A percentile compares a stretch with the other conserved stretches of the same genome.
Evolutionary conservation across 2,329 filamentous ascomycete genomes (phyloP).

Genomic region (Dactylellina haptotyla): DNA sequence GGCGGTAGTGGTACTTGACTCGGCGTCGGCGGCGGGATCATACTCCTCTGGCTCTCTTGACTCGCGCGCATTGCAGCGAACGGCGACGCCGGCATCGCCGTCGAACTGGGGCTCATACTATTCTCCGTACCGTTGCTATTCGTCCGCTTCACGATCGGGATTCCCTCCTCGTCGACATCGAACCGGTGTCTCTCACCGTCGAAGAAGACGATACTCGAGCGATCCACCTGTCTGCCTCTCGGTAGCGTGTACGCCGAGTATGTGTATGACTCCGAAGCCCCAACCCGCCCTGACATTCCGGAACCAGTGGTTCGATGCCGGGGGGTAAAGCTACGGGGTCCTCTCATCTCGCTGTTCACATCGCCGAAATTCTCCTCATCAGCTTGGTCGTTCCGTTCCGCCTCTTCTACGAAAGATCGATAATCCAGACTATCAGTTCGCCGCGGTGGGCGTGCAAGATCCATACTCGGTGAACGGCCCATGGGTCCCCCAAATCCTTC

Average conservation of each 20-base stretch:
- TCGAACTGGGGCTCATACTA: conserved; percentile 20
- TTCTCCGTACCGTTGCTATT: conserved; percentile 22
- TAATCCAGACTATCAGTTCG: conserved; percentile 46
- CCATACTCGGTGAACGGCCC: conserved; percentile 77
- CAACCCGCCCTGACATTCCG: conserved; percentile 39
- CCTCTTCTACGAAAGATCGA: conserved; percentile 40
- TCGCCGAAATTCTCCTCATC: conserved; percentile 48
- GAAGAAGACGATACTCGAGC: conserved; percentile 47
- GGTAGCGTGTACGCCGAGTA: conserved; percentile 43
- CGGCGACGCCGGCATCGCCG: conserved; percentile 15
- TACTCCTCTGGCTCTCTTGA: conserved; percentile 34
- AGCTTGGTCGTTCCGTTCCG: conserved; percentile 8
- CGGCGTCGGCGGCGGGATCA: conserved; percentile 9
- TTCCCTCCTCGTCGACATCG: conserved; percentile 8
- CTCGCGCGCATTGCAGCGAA: conserved; percentile 46
- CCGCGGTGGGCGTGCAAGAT: conserved; percentile 60
- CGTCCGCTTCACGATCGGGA: not conserved
- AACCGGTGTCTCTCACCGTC: conserved; percentile 46
- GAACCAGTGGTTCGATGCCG: conserved; percentile 41
- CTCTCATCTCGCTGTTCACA: conserved; percentile 33
- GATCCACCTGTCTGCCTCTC: conserved; percentile 37
- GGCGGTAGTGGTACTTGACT: not conserved
- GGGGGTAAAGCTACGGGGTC: conserved; percentile 34
- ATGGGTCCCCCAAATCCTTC: conserved; percentile 65
- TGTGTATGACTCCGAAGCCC: conserved; percentile 42